Evolutionary conservation across 1,139 yeast genomes (phyloP).

Genomic region (Debaryomyces coudertii): DNA sequence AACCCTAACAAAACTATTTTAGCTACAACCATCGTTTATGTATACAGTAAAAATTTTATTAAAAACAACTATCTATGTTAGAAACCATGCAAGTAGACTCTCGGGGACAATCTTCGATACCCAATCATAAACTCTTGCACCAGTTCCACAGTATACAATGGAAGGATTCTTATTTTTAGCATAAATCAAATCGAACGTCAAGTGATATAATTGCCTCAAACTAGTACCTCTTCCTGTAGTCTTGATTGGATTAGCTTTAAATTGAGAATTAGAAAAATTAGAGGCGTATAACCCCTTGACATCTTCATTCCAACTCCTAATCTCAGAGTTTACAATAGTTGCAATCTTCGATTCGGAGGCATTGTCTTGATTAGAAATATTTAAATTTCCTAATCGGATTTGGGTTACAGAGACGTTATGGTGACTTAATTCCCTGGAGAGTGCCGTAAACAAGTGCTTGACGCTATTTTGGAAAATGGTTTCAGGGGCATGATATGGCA

Average conservation of each 20-base stretch:
- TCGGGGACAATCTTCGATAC: conserved; percentile 38
- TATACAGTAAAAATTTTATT: background rate
- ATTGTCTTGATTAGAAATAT: conserved; percentile 37
- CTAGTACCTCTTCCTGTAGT: conserved; percentile 42
- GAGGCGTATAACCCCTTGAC: conserved; percentile 40
- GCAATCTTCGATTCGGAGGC: conserved; percentile 31
- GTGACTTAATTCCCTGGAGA: conserved; percentile 43
- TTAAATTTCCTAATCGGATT: conserved; percentile 51
- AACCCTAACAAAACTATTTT: conserved; percentile 2
- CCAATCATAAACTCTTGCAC: conserved; percentile 50
- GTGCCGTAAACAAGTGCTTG: conserved; percentile 39
- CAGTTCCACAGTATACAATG: conserved; percentile 53
- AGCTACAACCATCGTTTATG: background rate
- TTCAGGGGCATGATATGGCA: conserved; percentile 57
- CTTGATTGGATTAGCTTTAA: conserved; percentile 36
- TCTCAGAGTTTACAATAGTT: conserved; percentile 40
- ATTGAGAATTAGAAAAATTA: conserved; percentile 39
- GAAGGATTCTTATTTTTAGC: conserved; percentile 27
- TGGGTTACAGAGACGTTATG: conserved; percentile 50
- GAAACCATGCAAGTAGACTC: conserved; percentile 33
- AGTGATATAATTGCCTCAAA: conserved; percentile 54
- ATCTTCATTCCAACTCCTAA: conserved; percentile 45
- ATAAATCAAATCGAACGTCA: conserved; percentile 57
- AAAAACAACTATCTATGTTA: conserved; percentile 2
- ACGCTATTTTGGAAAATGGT: conserved; percentile 42